These are phyloP conservation scores for Copromyces sp. DNA, from an alignment of 495 filamentous ascomycete species.

Conservation along the genomic window DNA sequence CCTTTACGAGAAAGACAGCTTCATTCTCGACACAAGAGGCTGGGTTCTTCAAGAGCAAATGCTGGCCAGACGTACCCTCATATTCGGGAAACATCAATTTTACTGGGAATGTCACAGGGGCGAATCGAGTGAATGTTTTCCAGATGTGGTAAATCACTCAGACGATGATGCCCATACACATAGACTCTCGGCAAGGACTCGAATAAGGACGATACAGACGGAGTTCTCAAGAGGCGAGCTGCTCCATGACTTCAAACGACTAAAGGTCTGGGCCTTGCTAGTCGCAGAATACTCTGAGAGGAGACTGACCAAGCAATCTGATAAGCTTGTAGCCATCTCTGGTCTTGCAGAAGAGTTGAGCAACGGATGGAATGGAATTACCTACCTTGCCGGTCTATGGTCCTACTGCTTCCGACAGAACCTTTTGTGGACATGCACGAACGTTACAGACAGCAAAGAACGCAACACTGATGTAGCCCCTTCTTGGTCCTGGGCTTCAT, in stretches of 20 bases:
- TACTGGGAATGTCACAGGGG: conserved; percentile 7
- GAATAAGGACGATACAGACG: not conserved
- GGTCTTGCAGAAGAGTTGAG: not conserved
- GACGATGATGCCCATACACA: not conserved
- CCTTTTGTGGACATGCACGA: not conserved
- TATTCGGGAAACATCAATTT: conserved; percentile 6
- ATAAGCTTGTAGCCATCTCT: conserved; percentile 9
- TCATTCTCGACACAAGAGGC: conserved; percentile 3
- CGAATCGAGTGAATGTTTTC: conserved; percentile 7
- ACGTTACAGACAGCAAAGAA: not conserved
- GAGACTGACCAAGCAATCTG: conserved; percentile 3
- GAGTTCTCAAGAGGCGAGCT: not conserved
- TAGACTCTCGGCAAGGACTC: not conserved
- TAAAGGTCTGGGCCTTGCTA: not conserved
- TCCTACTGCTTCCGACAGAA: not conserved
- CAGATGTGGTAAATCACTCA: not conserved
- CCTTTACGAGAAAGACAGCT: not conserved
- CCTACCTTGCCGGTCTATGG: conserved; percentile 19
- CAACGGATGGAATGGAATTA: not conserved
- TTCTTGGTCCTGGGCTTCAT: not conserved
- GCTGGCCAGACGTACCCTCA: conserved; percentile 9
- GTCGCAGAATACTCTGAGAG: conserved; percentile 8
- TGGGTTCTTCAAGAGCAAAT: conserved; percentile 19
- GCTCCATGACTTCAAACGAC: not conserved
- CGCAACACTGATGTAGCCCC: not conserved